Conservation (phyloP, 306 rosid species). For the Prunus salicina region DNA sequence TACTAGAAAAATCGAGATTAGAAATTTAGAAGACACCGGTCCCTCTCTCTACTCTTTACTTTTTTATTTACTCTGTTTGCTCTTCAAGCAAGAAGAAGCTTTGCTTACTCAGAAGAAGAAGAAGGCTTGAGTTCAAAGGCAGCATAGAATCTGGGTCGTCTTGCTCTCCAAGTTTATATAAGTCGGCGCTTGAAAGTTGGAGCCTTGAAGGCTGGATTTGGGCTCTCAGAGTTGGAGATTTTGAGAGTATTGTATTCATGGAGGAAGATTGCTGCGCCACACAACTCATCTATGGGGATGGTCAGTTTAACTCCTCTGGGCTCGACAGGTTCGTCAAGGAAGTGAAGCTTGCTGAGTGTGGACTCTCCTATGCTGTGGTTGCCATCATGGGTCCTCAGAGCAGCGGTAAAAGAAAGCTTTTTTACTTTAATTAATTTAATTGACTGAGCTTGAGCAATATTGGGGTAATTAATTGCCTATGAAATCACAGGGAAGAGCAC, state of each 20-base stretch:
- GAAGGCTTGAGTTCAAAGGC: conserved; percentile 16
- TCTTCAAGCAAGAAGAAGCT: too few relatives aligned
- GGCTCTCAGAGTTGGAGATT: background rate
- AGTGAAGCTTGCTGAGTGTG: conserved; percentile 40
- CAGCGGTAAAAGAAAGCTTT: conserved; percentile 45
- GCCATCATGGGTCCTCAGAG: conserved; percentile 95
- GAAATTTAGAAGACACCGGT: too few relatives aligned
- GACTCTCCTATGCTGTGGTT: conserved; percentile 87
- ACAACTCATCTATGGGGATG: conserved; percentile 67
- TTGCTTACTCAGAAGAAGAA: too few relatives aligned
- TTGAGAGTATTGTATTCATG: conserved; percentile 4
- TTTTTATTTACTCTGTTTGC: too few relatives aligned
- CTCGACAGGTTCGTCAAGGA: conserved; percentile 48
- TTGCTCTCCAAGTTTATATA: background rate
- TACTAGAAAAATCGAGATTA: too few relatives aligned
- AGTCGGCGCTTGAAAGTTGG: conserved; percentile 1
- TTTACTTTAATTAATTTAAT: background rate
- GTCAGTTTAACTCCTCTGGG: conserved; percentile 58
- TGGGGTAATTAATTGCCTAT: background rate
- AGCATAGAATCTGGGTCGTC: background rate
- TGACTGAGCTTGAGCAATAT: background rate
- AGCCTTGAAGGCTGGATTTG: background rate
- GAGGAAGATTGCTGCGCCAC: conserved; percentile 62
- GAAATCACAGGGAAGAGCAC: conserved; percentile 80
- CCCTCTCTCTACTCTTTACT: too few relatives aligned